Conservation (phyloP, 2,329 filamentous ascomycete genomes). For the Cucurbitaria berberidis region DNA sequence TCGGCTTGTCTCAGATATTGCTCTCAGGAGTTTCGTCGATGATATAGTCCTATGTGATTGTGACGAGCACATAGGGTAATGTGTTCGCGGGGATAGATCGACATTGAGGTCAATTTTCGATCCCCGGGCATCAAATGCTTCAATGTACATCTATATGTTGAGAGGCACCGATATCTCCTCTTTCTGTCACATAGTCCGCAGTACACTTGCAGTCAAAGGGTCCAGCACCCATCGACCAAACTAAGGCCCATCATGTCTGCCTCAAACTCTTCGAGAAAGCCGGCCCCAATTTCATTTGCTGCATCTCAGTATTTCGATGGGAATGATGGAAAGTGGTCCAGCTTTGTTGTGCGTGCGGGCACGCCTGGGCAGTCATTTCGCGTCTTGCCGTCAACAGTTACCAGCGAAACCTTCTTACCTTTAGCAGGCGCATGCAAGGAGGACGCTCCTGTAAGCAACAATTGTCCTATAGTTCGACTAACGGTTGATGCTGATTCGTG, state of each 20-base stretch:
- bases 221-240: background rate
- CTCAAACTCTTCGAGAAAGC: background rate
- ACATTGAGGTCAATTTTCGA: background rate
- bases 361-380: constrained; percentile 37
- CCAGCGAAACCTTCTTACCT: constrained; percentile 18
- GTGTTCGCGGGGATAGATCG: background rate
- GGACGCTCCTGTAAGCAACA: constrained; percentile 1
- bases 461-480: background rate
- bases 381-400: constrained; percentile 30
- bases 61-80: background rate
- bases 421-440: constrained; percentile 12
- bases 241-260: background rate
- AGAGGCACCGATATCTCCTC: background rate
- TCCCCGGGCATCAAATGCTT: background rate
- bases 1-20: constrained; percentile 2
- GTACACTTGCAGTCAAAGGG: background rate
- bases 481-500: background rate
- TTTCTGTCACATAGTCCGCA: background rate
- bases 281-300: constrained; percentile 4
- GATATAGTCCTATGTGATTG: background rate
- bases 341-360: constrained; percentile 35
- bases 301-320: constrained; percentile 12
- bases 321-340: constrained; percentile 30
- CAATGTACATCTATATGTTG: background rate
- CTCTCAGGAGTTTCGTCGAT: background rate